A percentile compares a stretch with the other conserved stretches of the same genome.
Evolutionary conservation across 139 green algal genomes (phyloP).

Genomic region (Pycnococcus provasolii): DNA sequence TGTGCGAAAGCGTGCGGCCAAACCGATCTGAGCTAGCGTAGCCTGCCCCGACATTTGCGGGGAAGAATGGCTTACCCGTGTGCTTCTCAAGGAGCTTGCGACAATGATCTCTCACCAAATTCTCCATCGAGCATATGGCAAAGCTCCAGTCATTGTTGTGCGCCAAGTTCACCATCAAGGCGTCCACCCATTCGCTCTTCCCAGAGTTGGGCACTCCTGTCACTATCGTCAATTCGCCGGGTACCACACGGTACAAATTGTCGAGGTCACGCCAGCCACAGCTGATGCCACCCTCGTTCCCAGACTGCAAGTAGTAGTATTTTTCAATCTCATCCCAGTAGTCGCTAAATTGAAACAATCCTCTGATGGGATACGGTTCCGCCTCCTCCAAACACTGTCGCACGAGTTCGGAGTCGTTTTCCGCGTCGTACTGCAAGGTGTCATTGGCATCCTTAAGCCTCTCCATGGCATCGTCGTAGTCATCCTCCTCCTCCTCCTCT

Average conservation of each 20-base stretch:
- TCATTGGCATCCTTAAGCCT: constrained; percentile 85
- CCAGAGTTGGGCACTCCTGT: constrained; percentile 91
- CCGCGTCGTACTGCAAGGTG: constrained; percentile 60
- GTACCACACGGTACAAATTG: constrained; percentile 66
- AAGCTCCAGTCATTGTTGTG: constrained; percentile 71
- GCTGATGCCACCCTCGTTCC: constrained; percentile 40
- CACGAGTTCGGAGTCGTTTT: constrained; percentile 32
- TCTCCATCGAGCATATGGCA: constrained; percentile 59
- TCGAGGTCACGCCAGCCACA: constrained; percentile 75
- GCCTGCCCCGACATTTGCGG: too few species aligned
- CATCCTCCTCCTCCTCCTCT: too few species aligned
- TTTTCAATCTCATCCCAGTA: constrained; percentile 53
- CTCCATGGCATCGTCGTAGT: too few species aligned
- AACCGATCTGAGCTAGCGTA: too few species aligned
- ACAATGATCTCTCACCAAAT: constrained; percentile 56
- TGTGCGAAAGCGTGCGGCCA: constrained; percentile 19
- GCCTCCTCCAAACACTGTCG: constrained; percentile 44
- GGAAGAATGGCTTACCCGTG: constrained; percentile 42
- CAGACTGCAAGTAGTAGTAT: constrained; percentile 42
- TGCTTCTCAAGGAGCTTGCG: constrained; percentile 82
- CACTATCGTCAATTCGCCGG: constrained; percentile 88
- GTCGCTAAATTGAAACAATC: constrained; percentile 49
- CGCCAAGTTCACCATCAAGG: constrained; percentile 75
- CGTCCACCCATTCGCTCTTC: constrained; percentile 95
- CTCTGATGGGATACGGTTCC: constrained; percentile 64